phyloP scores from a whole-genome alignment of 2,329 filamentous ascomycete genomes.

The Paradendryphiella salina region DNA sequence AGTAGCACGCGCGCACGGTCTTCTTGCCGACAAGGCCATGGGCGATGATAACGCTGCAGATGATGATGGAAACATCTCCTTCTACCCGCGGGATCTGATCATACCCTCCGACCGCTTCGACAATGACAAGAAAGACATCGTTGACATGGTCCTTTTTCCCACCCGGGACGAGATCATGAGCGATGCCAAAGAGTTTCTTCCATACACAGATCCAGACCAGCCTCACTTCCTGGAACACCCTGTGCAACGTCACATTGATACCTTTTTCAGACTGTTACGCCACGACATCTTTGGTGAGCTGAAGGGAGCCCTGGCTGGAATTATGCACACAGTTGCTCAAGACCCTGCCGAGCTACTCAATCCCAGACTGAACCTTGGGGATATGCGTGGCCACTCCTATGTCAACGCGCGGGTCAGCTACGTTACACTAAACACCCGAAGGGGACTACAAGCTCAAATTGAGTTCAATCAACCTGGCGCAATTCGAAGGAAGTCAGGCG shows the following conservation, averaged over 20 bases:
- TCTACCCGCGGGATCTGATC: conserved; percentile 30
- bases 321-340: conserved; percentile 21
- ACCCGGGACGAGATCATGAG: conserved; percentile 41
- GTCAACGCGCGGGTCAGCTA: conserved; percentile 21
- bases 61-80: conserved; percentile 5
- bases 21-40: conserved; percentile 12
- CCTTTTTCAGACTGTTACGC: conserved; percentile 39
- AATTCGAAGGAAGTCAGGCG: conserved; percentile 15
- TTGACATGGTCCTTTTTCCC: conserved; percentile 38
- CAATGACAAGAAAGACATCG: conserved; percentile 42
- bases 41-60: conserved; percentile 1
- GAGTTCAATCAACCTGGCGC: conserved; percentile 26
- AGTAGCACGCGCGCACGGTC: conserved; percentile 20
- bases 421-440: conserved; percentile 19
- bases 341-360: conserved; percentile 7
- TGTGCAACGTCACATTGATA: conserved; percentile 40
- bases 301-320: conserved; percentile 27
- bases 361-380: conserved; percentile 19
- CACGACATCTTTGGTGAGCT: conserved; percentile 41
- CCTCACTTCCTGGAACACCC: conserved; percentile 31
- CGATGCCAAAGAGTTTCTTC: conserved; percentile 46
- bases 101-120: conserved; percentile 34
- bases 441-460: conserved; percentile 27
- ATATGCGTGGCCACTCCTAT: conserved; percentile 30
- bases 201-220: conserved; percentile 33